phyloP scores from a whole-genome alignment of 345 rosid species.

The Lagerstroemia speciosa region DNA sequence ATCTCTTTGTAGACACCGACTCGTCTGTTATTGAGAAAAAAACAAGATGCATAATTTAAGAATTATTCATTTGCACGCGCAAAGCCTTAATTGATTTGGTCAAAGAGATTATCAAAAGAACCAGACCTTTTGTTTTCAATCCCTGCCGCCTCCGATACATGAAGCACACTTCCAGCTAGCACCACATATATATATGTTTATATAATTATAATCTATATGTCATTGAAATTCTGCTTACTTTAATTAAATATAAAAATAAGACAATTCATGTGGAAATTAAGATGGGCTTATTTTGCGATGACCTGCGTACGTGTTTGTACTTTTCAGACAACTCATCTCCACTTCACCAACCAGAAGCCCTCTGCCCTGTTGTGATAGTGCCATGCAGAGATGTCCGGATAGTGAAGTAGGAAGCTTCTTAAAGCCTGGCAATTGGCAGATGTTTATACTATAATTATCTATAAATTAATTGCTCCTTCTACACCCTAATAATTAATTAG shows the following conservation, averaged over 20 bases:
- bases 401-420: constrained; percentile 5
- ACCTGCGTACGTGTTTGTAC: neutral
- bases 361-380: neutral
- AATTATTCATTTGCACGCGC: neutral
- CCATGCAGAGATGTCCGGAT: neutral
- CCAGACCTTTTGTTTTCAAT: neutral
- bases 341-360: neutral
- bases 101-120: neutral
- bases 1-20: too few relatives aligned
- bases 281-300: neutral
- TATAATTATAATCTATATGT: too few relatives aligned
- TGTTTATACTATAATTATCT: neutral
- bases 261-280: too few relatives aligned
- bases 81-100: neutral
- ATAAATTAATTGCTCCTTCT: neutral
- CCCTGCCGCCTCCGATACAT: neutral
- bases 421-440: neutral
- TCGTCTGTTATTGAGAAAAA: too few relatives aligned
- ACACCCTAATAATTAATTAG: neutral
- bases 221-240: neutral
- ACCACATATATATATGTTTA: too few relatives aligned
- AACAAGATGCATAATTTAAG: too few relatives aligned
- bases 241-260: too few relatives aligned
- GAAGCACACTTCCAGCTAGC: neutral
- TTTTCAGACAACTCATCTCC: constrained; percentile 2